phyloP scores from a whole-genome alignment of 495 filamentous ascomycete species.

The Neurospora pannonica region DNA sequence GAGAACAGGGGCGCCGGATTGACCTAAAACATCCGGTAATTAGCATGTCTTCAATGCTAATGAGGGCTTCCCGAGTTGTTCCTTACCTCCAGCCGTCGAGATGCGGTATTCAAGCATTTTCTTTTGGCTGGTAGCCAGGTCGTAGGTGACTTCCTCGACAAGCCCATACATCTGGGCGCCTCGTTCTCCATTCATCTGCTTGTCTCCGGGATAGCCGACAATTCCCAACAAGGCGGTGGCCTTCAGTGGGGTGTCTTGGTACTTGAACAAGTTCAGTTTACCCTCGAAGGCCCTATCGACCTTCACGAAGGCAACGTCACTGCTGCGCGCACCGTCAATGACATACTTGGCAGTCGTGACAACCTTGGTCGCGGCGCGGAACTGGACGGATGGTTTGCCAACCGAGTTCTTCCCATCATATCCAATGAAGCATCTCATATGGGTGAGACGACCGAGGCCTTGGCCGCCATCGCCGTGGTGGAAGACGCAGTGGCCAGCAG shows the following conservation, averaged over 20 bases:
- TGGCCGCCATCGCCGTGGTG: background rate
- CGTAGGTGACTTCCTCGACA: background rate
- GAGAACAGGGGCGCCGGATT: background rate
- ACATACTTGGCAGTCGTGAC: background rate
- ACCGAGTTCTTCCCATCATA: fast-evolving
- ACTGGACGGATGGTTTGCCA: background rate
- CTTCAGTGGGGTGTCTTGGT: background rate
- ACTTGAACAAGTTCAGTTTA: background rate
- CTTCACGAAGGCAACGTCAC: background rate
- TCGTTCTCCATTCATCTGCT: background rate
- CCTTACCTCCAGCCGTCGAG: background rate
- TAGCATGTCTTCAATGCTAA: too few relatives aligned
- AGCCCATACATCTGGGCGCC: background rate
- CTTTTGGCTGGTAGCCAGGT: background rate
- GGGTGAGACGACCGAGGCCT: background rate
- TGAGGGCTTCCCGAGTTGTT: too few relatives aligned
- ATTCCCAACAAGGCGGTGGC: fast-evolving
- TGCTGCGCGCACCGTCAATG: fast-evolving
- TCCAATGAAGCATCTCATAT: background rate
- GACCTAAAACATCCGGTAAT: background rate
- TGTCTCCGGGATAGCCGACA: background rate
- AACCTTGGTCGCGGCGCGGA: background rate
- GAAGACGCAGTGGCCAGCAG: background rate
- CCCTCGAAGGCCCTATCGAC: background rate
- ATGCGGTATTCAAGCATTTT: background rate